These are phyloP conservation scores for Cnidoscolus chayamansa DNA, from an alignment of 441 rosid species.

Conservation along the genomic window DNA sequence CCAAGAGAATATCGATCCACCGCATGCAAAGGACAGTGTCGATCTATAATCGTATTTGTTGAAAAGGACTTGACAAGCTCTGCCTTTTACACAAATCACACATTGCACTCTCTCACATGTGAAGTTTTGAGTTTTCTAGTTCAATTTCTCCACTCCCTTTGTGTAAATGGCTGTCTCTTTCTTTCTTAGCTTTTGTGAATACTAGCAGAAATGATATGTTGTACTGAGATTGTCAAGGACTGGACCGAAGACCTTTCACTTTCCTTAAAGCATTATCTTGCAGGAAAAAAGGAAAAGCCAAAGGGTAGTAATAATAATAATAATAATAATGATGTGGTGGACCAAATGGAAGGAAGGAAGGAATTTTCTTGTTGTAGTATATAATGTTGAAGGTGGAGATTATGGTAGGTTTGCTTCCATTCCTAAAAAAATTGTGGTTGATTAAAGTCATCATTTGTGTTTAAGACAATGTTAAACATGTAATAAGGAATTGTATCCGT, in stretches of 20 bases:
- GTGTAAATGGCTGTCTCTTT: constrained; percentile 17
- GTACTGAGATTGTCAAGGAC: not conserved
- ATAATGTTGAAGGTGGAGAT: not conserved
- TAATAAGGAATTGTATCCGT: too few species aligned
- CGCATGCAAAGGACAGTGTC: not conserved
- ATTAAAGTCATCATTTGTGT: too few species aligned
- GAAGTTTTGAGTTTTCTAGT: not conserved
- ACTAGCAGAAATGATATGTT: not conserved
- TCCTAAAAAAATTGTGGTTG: not conserved
- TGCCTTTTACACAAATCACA: not conserved
- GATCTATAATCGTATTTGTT: not conserved
- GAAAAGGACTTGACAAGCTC: not conserved
- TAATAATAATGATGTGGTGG: not conserved
- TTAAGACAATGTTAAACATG: too few species aligned
- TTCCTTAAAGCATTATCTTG: not conserved
- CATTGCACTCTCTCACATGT: not conserved
- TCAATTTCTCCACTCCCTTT: constrained; percentile 12
- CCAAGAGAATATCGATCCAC: not conserved
- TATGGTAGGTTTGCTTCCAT: not conserved
- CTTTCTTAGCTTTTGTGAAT: not conserved
- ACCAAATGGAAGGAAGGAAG: not conserved
- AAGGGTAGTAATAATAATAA: too few species aligned
- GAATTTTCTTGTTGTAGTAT: not conserved
- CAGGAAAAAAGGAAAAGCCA: too few species aligned
- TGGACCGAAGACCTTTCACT: not conserved